Evolutionary conservation across 345 rosid species (phyloP), one percentile per base, ranked within the genome.

Genomic region (Hevea brasiliensis): DNA sequence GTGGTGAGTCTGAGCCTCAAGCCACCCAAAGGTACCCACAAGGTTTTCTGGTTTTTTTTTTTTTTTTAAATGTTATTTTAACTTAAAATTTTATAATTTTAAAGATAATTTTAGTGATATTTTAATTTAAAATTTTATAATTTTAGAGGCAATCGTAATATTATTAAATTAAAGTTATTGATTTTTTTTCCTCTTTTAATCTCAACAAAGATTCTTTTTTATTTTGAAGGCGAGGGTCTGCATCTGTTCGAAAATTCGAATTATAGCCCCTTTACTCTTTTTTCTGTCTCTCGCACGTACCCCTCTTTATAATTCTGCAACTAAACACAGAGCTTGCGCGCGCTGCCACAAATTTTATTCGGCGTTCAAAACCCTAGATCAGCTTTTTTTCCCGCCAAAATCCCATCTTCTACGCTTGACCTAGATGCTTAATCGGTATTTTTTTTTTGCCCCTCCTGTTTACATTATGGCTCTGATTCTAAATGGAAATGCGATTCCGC

Each of bases 371-470:
- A 79, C 87, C 83, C 83, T 84, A 81, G 77, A 74, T 76, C 74
- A 59, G n/a, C n/a, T n/a, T n/a, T 42, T 26, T 70, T 84, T 81
- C 85, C 87, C 83, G 80, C 87, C 80, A 79, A 72, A 72, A 48
- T 17, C 26, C 27, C 23, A 7, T 15, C 7, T 18, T 7, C 35
- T 35, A 20, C 59, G 55, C n/a, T 17, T 18, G 20, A 37, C 17
- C 37, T 27, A 24, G 58, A 70, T 63, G 47, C 35, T 63, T 58
- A 44, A 72, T 42, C 58, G 64, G 51, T 70, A 29, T 4, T 32
- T 32, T 32, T 50, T 4, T 17, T 13, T 29, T n/a, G n/a, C 15
- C 15, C 17, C 29, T 63, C 41, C 50, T 63, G 57, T 67, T 6
- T 32, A 42, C 50, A 9, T 12, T 65, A 47, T 61, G 42, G 13